Evolutionary conservation across 768 basidiomycete species (phyloP), one percentile per base, ranked within the genome.

Genomic region (Pulveroboletus sp.): DNA sequence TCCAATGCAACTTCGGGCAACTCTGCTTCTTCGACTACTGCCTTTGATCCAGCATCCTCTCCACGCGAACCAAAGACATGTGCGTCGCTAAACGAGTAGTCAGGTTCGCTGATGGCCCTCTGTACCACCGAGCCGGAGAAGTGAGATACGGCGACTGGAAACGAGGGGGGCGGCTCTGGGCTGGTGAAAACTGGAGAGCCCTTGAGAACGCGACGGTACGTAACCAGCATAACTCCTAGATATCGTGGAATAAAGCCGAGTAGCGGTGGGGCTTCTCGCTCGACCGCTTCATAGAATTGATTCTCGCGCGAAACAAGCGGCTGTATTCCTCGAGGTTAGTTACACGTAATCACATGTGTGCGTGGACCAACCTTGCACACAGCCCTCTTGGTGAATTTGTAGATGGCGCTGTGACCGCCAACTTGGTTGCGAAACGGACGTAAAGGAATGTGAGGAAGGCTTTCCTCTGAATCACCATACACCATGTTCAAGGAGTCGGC

Each of bases 391-490:
- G 94, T 97, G 57, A 99, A 98, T 63, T 94, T 94, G 71, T 98
- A 98, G 60, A 99, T 97, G 48, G 92, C 88, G 56, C 82, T 91
- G 66, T 99, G 97, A 4, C 97, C 97, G 35, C 97, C 97, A 25
- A 99, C 97, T 70, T 98, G 94, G 60, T 99, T 97, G 41, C 90
- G 84, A 71, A 97, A 99, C 6, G 97, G 97, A 40, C 88, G 84
- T 8, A 99, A 73, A 29, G 94, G 95, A 40, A 99, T 93, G 50
- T 94, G 90, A 2, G 89, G 90, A 37, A 91, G 70, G 51, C 77
- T 76, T 45, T 81, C 82, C 50, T 84, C 74, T 12, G 79, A 71
- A 35, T 75, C 57, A 47, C 78, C 72, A 46, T 73, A 61, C 42
- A 75, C 66, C 53, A 75, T 63, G 31, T 73, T 62, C 43, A 74